phyloP scores from a whole-genome alignment of 179 eudicot species.

The Pouteria campechiana region DNA sequence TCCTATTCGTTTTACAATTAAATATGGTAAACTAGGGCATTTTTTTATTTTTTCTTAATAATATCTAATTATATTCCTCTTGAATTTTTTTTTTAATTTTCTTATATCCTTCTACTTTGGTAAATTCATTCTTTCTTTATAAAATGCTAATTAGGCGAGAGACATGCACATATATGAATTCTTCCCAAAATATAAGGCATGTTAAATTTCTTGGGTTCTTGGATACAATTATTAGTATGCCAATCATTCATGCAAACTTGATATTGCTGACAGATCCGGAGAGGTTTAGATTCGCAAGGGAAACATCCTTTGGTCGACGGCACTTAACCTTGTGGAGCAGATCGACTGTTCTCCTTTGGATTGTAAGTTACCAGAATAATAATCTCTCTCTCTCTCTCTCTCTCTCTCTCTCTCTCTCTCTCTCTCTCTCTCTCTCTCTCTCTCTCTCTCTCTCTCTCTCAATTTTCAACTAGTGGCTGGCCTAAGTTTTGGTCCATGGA shows the following conservation, averaged over 20 bases:
- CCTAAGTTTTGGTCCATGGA: no score
- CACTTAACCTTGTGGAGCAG: conserved; percentile 45
- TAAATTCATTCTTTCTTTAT: no score
- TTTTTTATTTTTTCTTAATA: no score
- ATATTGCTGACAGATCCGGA: conserved; percentile 38
- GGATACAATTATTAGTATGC: not conserved
- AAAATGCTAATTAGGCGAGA: no score
- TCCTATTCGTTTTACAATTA: no score
- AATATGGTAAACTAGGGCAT: no score
- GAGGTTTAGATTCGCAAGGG: conserved; percentile 42
- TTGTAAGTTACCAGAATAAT: conserved; percentile 16
- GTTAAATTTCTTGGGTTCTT: not conserved
- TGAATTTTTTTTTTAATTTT: no score
- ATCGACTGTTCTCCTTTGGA: conserved; percentile 35
- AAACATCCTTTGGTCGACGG: conserved; percentile 48
- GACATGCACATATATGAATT: no score
- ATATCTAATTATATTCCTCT: no score
- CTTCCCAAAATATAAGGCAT: no score
- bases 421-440: not conserved
- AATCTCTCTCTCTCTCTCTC: not conserved
- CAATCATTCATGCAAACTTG: not conserved
- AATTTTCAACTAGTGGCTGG: no score
- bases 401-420: not conserved
- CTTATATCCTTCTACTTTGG: no score
- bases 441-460: not conserved